Evolutionary conservation across 1,139 yeast species (phyloP), one percentile per base, ranked within the genome.

Genomic region (Saccharomyces hybrid): DNA sequence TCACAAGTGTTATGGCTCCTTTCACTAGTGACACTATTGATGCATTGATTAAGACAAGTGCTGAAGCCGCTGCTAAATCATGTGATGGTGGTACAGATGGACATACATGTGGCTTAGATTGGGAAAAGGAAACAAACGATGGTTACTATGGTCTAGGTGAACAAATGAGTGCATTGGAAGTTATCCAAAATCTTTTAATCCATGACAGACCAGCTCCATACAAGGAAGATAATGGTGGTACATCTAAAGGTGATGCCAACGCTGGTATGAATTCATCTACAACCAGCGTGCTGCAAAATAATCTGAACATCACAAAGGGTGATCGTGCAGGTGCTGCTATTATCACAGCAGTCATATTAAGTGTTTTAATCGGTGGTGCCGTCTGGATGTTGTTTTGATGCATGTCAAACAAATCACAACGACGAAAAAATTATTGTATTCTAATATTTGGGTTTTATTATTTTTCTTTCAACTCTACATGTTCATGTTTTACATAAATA

Each of bases 311-410:
- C 54, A 74, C 77, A 48, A 67, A 74, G 3, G 83, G 82, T 55
- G 97, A 88, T 69, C 79, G 73, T 56, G 96, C 91, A 0, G 97
- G 97, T 47, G 96, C 96, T 1, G 88, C 90, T 42, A 77, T 89
- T 44, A 76, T 88, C 53, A 91, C 97, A 2, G 91, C 88, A 1
- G 66, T 88, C 14, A 77, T 88, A n/a, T 78, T 88, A 49, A 77
- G 80, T 2, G 71, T 81, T 5, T 67, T 88, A 44, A 68, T 83
- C 29, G 89, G 82, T 21, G 78, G 87, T 24, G 80, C 86, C 48
- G 78, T 82, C 21, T 89, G 96, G 96, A 81, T 89, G 79, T 69
- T 86, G 55, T 69, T 80, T 54, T 80, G 65, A 55, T 12, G 8
- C 14, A 16, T 9, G 26, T 16, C 26, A 38, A 38, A 38, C 21